Conservation (phyloP, 371 early-diverging fungal species). For the Rhizopus stolonifer region DNA sequence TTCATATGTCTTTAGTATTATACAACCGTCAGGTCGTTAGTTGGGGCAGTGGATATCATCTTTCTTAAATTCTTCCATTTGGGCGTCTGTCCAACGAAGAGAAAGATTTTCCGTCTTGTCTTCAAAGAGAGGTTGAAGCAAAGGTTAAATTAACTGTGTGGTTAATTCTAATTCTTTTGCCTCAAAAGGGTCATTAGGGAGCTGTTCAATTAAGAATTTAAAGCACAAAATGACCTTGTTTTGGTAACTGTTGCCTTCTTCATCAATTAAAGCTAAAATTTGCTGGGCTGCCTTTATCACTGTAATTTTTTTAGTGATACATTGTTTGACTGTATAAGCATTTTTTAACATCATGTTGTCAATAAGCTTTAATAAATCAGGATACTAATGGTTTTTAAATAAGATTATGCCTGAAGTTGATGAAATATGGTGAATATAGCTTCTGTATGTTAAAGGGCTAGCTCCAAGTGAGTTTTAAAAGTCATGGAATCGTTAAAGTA, state of each 20-base stretch:
- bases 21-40: conserved; percentile 12
- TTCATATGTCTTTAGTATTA: conserved; percentile 8
- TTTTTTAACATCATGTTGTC: conserved; percentile 10
- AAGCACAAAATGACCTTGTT: conserved; percentile 8
- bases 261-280: conserved; percentile 4
- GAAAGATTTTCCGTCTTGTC: conserved; percentile 8
- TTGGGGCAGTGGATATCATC: conserved; percentile 4
- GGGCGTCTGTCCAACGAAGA: conserved; percentile 6
- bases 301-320: background rate
- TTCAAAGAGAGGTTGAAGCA: conserved; percentile 9
- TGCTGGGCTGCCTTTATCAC: conserved; percentile 6
- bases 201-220: conserved; percentile 3
- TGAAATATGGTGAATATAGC: conserved; percentile 6
- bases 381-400: conserved; percentile 4
- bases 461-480: conserved; percentile 9
- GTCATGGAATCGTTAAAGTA: conserved; percentile 7
- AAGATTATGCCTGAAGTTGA: conserved; percentile 7
- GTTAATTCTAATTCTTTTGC: conserved; percentile 10
- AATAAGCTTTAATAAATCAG: conserved; percentile 10
- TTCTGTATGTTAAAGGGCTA: conserved; percentile 6
- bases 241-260: conserved; percentile 6
- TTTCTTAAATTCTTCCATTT: conserved; percentile 9
- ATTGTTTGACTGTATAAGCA: conserved; percentile 3
- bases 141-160: conserved; percentile 6
- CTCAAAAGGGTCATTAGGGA: too few species aligned